Base-by-base conservation (phyloP, 163 green algal species). In the Scenedesmus sp. region DNA sequence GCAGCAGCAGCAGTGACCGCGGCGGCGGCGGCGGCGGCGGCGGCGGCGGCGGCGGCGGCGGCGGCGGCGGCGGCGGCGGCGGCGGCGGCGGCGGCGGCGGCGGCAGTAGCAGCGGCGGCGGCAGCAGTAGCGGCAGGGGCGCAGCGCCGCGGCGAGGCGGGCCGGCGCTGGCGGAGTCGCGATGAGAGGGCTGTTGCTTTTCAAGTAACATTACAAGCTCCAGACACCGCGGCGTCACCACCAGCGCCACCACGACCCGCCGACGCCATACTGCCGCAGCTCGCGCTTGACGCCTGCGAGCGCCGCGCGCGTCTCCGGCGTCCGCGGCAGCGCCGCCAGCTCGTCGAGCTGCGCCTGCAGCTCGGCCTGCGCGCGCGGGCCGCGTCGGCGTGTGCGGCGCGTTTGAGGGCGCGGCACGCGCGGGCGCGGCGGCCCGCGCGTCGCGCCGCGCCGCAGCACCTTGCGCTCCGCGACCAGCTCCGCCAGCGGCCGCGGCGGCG, bases 381-480 rank as follows among this genome's bases (percentile, higher is more conserved):
- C 5, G 50, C 22, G 50, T 13, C 10, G 4, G 22, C 50, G 10
- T 58, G 50, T 7, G 10, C 9, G 18, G 24, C 9, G 18, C 50
- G n/a, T n/a, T n/a, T n/a, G n/a, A 58, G 18, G n/a, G 28, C 33
- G n/a, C 13, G 6, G 22, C 22, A 39, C n/a, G n/a, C 4, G 28
- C 22, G 6, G 18, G 18, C 18, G 22, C 50, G 50, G 18, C 50
- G 28, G 22, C 22, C 4, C 22, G 11, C 39, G 39, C 13, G 11
- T 7, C 2, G 20, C 53, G 5, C 15, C 22, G 6, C 22, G 53
- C 22, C 53, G 53, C 20, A 31, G 5, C 72, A 80, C 72, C 58
- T 72, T 80, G 26, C 72, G 44, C 5, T 80, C 72, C 14, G 45
- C 58, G 62, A 81, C 67, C n/a, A 81, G 50, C 64, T 81, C 62